These are phyloP conservation scores for Sclerotinia spermophila DNA, from an alignment of 2,329 filamentous ascomycete species.

Conservation along the genomic window DNA sequence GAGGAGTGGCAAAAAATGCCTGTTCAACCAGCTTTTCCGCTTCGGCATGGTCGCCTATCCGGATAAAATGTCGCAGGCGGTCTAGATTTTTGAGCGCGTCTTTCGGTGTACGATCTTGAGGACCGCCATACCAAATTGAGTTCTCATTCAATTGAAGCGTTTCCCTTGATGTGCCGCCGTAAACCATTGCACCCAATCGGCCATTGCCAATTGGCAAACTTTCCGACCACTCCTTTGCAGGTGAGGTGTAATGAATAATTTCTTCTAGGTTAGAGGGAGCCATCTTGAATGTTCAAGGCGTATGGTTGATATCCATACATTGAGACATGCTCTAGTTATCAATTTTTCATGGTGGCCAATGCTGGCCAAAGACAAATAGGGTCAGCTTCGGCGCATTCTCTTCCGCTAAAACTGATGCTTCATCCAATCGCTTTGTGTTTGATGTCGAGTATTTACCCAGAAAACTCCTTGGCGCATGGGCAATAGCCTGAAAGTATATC, in stretches of 20 bases:
- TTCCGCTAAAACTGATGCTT: neutral
- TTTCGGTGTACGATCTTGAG: conserved; percentile 43
- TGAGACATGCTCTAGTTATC: neutral
- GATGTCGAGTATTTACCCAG: neutral
- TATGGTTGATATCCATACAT: neutral
- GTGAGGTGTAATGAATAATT: conserved; percentile 33
- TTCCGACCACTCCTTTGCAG: conserved; percentile 37
- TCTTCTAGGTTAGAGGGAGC: neutral
- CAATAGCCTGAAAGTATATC: neutral
- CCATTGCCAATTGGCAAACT: conserved; percentile 49
- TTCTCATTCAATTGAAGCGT: conserved; percentile 47
- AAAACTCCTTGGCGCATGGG: neutral
- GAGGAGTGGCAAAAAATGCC: conserved; percentile 46
- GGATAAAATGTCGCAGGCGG: conserved; percentile 42
- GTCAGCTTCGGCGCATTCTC: neutral
- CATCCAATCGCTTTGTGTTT: neutral
- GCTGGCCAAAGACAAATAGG: neutral
- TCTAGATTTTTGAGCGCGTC: conserved; percentile 40
- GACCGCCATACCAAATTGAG: conserved; percentile 46
- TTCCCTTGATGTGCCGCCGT: conserved; percentile 44
- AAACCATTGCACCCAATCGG: conserved; percentile 44
- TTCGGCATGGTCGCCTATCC: conserved; percentile 40
- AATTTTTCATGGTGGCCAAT: neutral
- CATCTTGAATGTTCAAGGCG: neutral
- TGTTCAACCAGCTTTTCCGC: conserved; percentile 42